Percentiles rank a stretch among this genome's conserved stretches.
Conservation (phyloP, 1,139 yeast genomes). For the Taphrina populina region DNA sequence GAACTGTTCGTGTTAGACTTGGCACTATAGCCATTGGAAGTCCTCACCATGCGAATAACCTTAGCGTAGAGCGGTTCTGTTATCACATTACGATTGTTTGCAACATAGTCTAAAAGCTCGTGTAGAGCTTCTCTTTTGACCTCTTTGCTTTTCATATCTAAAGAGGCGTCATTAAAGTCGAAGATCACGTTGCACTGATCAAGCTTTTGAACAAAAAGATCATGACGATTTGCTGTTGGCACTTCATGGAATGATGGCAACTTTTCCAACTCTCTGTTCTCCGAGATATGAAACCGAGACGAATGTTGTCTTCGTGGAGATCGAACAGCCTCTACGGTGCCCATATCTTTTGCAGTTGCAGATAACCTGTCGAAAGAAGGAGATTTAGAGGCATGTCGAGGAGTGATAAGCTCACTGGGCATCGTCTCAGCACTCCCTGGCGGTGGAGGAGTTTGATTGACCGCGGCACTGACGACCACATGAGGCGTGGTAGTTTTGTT, state of each 20-base stretch:
- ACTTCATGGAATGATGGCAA: slow-evolving; percentile 90
- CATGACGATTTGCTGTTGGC: slow-evolving; percentile 77
- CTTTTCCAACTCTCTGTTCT: slow-evolving; percentile 71
- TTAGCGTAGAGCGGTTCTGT: slow-evolving; percentile 88
- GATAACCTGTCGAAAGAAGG: slow-evolving; percentile 45
- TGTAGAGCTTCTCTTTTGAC: slow-evolving; percentile 80
- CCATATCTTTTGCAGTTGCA: slow-evolving; percentile 41
- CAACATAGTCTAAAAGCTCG: slow-evolving; percentile 83
- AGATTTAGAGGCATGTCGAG: slow-evolving; percentile 39
- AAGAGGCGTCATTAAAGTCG: slow-evolving; percentile 90
- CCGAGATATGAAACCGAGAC: slow-evolving; percentile 78
- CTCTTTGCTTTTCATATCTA: slow-evolving; percentile 89
- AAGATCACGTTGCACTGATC: slow-evolving; percentile 94
- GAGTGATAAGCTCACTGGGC: slow-evolving; percentile 46
- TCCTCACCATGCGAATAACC: slow-evolving; percentile 68
- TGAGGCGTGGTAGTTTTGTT: slow-evolving; percentile 32
- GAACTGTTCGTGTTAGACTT: slow-evolving; percentile 48
- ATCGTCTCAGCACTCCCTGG: slow-evolving; percentile 48
- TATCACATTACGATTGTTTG: slow-evolving; percentile 75
- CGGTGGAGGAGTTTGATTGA: slow-evolving; percentile 41
- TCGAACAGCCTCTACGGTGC: slow-evolving; percentile 58
- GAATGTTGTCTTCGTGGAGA: slow-evolving; percentile 93
- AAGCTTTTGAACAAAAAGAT: slow-evolving; percentile 78
- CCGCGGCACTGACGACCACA: slow-evolving; percentile 31
- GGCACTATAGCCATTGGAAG: neutral